Percentiles rank a stretch among this genome's conserved stretches.
Conservation (phyloP, 345 rosid species). For the Lagerstroemia speciosa region DNA sequence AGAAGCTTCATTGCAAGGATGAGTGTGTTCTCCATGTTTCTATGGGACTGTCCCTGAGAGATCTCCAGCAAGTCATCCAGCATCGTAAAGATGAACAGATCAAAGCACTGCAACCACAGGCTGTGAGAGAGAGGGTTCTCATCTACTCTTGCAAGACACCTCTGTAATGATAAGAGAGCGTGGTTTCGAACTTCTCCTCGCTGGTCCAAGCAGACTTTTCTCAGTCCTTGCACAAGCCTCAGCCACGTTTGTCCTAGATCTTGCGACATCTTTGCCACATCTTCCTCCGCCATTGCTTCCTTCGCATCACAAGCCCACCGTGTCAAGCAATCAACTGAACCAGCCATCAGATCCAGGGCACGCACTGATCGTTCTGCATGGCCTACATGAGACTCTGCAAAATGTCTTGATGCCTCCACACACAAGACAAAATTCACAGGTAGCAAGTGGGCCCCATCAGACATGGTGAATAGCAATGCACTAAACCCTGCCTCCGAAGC, state of each 20-base stretch:
- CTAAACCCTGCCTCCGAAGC: constrained; percentile 96
- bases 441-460: constrained; percentile 66
- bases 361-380: constrained; percentile 84
- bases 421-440: constrained; percentile 83
- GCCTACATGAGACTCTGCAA: constrained; percentile 96
- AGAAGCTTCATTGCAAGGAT: constrained; percentile 69
- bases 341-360: constrained; percentile 87
- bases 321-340: constrained; percentile 67
- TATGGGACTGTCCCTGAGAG: constrained; percentile 78
- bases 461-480: constrained; percentile 74
- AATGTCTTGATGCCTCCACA: constrained; percentile 83
- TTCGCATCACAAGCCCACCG: constrained; percentile 65
- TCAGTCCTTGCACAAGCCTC: constrained; percentile 84
- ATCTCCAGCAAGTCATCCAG: constrained; percentile 89
- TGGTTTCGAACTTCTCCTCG: constrained; percentile 93
- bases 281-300: constrained; percentile 73
- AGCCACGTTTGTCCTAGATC: constrained; percentile 97
- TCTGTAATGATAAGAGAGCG: constrained; percentile 74
- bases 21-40: constrained; percentile 92
- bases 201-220: constrained; percentile 99
- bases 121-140: constrained; percentile 55
- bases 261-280: constrained; percentile 52
- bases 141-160: constrained; percentile 76
- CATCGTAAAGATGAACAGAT: constrained; percentile 81
- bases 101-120: constrained; percentile 86